Evolutionary conservation across 2,329 filamentous ascomycete species (phyloP).

Genomic region (Neofusicoccum laricinum): DNA sequence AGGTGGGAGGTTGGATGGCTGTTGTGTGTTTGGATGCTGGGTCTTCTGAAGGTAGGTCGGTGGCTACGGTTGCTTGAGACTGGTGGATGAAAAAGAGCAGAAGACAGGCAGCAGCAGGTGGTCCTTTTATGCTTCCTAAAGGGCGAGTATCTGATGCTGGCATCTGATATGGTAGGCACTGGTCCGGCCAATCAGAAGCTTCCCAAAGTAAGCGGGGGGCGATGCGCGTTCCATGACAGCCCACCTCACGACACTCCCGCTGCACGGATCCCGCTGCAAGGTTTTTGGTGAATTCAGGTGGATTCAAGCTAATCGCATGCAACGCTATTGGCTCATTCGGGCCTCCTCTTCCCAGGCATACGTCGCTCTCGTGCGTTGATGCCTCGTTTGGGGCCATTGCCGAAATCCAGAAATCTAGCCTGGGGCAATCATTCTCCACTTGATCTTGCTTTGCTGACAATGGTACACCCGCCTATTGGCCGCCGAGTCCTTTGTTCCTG

Average conservation of each 20-base stretch:
- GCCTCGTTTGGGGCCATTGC: neutral
- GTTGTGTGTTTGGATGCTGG: no score
- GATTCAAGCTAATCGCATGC: neutral
- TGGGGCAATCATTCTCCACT: constrained; percentile 3
- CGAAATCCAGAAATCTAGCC: neutral
- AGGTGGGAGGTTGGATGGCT: neutral
- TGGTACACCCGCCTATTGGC: neutral
- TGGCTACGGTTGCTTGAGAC: neutral
- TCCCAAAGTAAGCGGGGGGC: constrained; percentile 10
- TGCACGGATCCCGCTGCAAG: constrained; percentile 6
- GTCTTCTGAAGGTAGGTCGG: neutral
- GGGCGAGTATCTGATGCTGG: constrained; percentile 12
- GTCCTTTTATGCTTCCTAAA: constrained; percentile 6
- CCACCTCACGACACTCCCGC: constrained; percentile 9
- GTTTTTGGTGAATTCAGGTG: neutral
- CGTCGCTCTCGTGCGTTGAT: neutral
- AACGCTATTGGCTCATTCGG: neutral
- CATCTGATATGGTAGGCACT: constrained; percentile 7
- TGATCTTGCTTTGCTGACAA: neutral
- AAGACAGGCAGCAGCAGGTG: neutral
- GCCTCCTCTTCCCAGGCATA: neutral
- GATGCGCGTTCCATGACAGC: constrained; percentile 9
- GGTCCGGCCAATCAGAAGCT: neutral
- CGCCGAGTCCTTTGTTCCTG: neutral
- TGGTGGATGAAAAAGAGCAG: neutral